These are phyloP conservation scores for Sporisorium iseilematis-ciliati DNA, from an alignment of 1,284 basidiomycete genomes.

Conservation along the genomic window DNA sequence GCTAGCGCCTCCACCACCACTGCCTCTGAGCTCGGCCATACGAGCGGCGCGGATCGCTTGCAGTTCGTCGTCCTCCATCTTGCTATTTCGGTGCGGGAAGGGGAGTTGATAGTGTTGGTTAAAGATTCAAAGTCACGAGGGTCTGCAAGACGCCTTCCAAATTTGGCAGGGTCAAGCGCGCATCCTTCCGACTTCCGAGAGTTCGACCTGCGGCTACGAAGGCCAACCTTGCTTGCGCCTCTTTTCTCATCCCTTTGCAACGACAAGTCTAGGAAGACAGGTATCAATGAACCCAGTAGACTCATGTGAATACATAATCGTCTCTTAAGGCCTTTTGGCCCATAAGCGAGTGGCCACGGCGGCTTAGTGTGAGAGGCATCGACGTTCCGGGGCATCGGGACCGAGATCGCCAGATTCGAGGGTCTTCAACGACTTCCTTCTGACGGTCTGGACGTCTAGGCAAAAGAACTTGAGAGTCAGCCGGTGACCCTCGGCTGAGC, in stretches of 20 bases:
- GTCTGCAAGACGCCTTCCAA: background rate
- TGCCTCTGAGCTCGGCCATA: constrained; percentile 63
- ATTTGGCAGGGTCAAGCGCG: constrained; percentile 10
- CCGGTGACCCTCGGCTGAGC: background rate
- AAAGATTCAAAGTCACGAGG: background rate
- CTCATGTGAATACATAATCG: no score
- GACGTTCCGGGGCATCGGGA: background rate
- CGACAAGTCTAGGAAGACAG: background rate
- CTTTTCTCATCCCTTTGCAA: background rate
- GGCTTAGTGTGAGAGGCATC: no score
- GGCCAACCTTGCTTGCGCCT: no score
- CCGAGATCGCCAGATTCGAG: background rate
- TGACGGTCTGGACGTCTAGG: background rate
- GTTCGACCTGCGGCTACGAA: background rate
- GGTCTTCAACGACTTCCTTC: background rate
- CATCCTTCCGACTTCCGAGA: constrained; percentile 8
- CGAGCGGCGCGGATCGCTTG: constrained; percentile 68
- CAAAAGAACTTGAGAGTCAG: background rate
- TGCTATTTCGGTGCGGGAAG: background rate
- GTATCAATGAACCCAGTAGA: no score
- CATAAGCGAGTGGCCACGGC: no score
- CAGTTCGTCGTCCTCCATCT: constrained; percentile 69
- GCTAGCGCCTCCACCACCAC: constrained; percentile 27
- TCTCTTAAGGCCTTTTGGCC: background rate
- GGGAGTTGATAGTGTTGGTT: constrained; percentile 11